phyloP scores from a whole-genome alignment of 2,329 filamentous ascomycete species.

The Trichoderma guizhouense region DNA sequence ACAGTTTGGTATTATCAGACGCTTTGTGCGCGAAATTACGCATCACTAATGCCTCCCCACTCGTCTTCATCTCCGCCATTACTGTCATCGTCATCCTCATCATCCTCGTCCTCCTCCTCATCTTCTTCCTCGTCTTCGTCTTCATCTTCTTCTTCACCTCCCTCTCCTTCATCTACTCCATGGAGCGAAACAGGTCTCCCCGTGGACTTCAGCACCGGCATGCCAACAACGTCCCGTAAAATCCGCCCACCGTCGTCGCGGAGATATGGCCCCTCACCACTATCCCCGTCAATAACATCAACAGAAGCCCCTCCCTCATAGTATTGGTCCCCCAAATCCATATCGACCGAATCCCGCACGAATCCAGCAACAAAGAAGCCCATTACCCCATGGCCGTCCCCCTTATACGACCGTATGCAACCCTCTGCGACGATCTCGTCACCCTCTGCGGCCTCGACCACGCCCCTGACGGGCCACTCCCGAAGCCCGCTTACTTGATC shows the following conservation, averaged over 20 bases:
- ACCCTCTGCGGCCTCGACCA: conserved; percentile 45
- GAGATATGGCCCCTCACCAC: conserved; percentile 48
- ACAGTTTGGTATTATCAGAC: neutral
- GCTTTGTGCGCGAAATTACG: neutral
- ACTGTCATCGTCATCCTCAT: conserved; percentile 15
- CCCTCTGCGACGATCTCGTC: conserved; percentile 60
- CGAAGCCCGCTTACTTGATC: conserved; percentile 74
- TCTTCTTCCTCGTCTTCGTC: conserved; percentile 23
- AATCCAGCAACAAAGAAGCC: conserved; percentile 96
- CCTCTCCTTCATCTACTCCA: conserved; percentile 24
- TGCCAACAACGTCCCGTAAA: conserved; percentile 40
- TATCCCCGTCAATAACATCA: conserved; percentile 10
- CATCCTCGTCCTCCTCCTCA: conserved; percentile 13
- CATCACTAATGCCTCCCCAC: conserved; percentile 18
- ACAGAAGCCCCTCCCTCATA: neutral
- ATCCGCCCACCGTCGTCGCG: conserved; percentile 55
- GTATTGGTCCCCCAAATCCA: neutral
- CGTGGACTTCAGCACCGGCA: conserved; percentile 37
- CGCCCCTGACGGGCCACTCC: conserved; percentile 69
- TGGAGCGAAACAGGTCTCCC: conserved; percentile 30
- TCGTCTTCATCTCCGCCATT: conserved; percentile 14
- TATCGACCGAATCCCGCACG: conserved; percentile 38
- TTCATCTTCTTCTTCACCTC: conserved; percentile 26
- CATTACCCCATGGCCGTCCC: conserved; percentile 79
- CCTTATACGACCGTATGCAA: conserved; percentile 79